Base-by-base conservation (phyloP, 192 early-diverging fungal species). In the Coemansia sp. region DNA sequence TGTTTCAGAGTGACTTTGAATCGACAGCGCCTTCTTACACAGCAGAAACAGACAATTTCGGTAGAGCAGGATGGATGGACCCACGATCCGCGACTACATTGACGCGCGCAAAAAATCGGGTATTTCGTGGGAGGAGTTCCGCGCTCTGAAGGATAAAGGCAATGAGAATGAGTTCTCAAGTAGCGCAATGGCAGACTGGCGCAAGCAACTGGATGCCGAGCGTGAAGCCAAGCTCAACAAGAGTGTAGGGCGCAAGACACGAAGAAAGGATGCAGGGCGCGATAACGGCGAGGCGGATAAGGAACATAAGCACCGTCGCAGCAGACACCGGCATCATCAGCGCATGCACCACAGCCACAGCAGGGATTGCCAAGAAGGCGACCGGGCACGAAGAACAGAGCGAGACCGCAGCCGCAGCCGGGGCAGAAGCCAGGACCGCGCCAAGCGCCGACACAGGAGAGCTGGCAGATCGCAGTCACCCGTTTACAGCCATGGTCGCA, bases 111-210 rank as follows among this genome's bases (percentile, higher is more conserved):
- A 78, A 66, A 73, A 78, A 54, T 62, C 69, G 0, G 75, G 75
- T 0, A 68, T 78, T 69, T 78, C 70, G 18, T 78, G 70, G 70
- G 76, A 78, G 19, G 76, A 78, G 24, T 78, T 78, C 32, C 76
- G 76, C 8, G 76, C 62, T 44, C 67, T 78, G 23, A 78, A 73
- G 56, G 63, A 69, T 31, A 68, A 72, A 56, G 59, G 54, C 65
- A 62, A 71, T 21, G 69, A 55, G 21, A 61, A 38, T 19, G 70
- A 63, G 44, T 62, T 78, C 58, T 78, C 76, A 14, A 64, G 69
- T 38, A 69, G 63, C 27, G 76, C 66, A 18, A 78, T 78, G 76
- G 23, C 72, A 26, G 63, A 62, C 14, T 78, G 76, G 76, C 66
- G 70, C 10, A 78, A 69, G 60, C 62, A 78, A 60, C 67, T 78